Base-by-base conservation (phyloP, 352 stramenopile genomes). In the Phytophthora pinifolia region DNA sequence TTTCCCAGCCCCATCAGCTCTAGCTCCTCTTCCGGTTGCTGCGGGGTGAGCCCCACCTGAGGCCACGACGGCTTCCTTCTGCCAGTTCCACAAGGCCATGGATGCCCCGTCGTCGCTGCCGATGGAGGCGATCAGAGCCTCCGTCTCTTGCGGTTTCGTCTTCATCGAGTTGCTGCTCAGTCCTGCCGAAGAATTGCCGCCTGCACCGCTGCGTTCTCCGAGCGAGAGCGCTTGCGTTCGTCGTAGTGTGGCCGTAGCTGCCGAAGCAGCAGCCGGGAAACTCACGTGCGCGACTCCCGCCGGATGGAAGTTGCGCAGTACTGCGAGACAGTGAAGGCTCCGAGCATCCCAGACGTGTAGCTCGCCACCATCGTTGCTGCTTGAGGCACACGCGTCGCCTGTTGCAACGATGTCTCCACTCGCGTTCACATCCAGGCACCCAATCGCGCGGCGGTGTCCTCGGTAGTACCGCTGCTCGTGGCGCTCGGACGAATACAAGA, bases 41-140 rank as follows among this genome's bases (percentile, higher is more conserved):
- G 50, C 66, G 35, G 50, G 56, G 27, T 70, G 57, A 2, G 81
- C 76, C 39, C 78, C 61, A 9, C 81, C 79, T 4, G 79, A 89
- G 1, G 77, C 78, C 1, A 90, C 10, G 0, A 93, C 61, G 0
- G 62, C 67, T 42, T 72, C 79, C 50, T 85, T 61, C 30, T 83
- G 71, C 83, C 83, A 93, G 46, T 93, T 74, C 83, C 83, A 93
- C n/a, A 93, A 59, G 1, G 80, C 79, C 72, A 93, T 89, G 29
- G 76, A 88, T 14, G 68, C 68, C 17, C 84, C 76, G 0, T 51
- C 54, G 9, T 91, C 83, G n/a, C 54, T 76, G 3, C 79, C 82
- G 18, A 92, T 69, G 6, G 79, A 89, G 5, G 82, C 72, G 14
- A 92, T 43, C 13, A 88, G 49, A 30, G 62, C 65, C 12, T 89